Evolutionary conservation across 2,329 filamentous ascomycete genomes (phyloP).

Genomic region (Microdochium trichocladiopsis): DNA sequence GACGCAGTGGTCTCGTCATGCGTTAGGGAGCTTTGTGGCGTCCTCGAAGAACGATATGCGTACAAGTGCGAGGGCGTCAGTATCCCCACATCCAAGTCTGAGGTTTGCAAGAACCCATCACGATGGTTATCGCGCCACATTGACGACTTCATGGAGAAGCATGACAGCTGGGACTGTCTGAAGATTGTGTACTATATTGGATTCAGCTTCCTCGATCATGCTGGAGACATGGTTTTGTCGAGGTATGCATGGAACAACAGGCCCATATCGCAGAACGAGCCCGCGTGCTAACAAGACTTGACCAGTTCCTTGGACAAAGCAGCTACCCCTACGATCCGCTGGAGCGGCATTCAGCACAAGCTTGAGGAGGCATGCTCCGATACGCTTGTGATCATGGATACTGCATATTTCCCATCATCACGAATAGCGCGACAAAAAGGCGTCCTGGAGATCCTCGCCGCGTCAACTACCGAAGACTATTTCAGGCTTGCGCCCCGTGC

Average conservation of each 20-base stretch:
- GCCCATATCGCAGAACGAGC: neutral
- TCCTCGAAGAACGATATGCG: conserved; percentile 45
- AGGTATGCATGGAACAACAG: conserved; percentile 31
- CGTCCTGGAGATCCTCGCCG: conserved; percentile 49
- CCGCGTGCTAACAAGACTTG: conserved; percentile 6
- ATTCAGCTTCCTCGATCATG: conserved; percentile 44
- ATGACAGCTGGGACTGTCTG: conserved; percentile 46
- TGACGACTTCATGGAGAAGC: conserved; percentile 43
- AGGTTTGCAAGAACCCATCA: conserved; percentile 40
- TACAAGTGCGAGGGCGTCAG: conserved; percentile 39
- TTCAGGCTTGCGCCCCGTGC: conserved; percentile 37
- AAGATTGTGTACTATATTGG: conserved; percentile 55
- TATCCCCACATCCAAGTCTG: conserved; percentile 39
- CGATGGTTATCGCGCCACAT: conserved; percentile 46
- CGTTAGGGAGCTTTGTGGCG: conserved; percentile 39
- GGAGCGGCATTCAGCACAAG: conserved; percentile 48
- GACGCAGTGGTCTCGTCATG: conserved; percentile 31
- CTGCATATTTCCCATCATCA: conserved; percentile 48
- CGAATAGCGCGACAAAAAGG: conserved; percentile 44
- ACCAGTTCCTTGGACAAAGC: conserved; percentile 38
- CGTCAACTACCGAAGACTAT: conserved; percentile 46
- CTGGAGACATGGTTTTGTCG: conserved; percentile 50
- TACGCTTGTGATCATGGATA: conserved; percentile 51
- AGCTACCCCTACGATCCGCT: conserved; percentile 40
- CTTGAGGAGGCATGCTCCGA: conserved; percentile 49